These are phyloP conservation scores for Vigna trinervia DNA, from an alignment of 306 rosid species.

Conservation along the genomic window DNA sequence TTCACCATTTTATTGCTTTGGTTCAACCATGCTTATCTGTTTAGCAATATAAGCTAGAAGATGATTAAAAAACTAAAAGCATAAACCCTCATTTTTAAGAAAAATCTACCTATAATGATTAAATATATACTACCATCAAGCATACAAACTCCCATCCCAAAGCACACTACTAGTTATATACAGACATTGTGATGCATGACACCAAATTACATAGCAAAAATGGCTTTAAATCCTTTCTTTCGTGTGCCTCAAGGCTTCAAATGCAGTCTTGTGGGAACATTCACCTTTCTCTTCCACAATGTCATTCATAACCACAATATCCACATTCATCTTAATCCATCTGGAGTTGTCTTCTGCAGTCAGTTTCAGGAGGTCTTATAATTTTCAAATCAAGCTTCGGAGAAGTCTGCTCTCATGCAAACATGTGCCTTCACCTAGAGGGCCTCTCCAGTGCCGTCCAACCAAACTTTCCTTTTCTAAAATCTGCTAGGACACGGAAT, in stretches of 20 bases:
- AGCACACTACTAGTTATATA: slow-evolving; percentile 8
- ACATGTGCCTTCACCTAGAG: slow-evolving; percentile 55
- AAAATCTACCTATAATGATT: slow-evolving; percentile 20
- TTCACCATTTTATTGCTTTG: neutral
- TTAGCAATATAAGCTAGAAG: neutral
- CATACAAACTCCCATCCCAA: slow-evolving; percentile 9
- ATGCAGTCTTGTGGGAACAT: slow-evolving; percentile 3
- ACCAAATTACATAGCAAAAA: slow-evolving; percentile 37
- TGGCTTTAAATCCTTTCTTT: slow-evolving; percentile 32
- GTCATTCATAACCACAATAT: slow-evolving; percentile 33
- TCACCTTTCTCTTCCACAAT: slow-evolving; percentile 32
- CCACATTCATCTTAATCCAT: neutral
- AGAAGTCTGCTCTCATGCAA: slow-evolving; percentile 15
- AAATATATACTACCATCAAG: slow-evolving; percentile 20
- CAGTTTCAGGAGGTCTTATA: slow-evolving; percentile 13
- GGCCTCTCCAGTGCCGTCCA: slow-evolving; percentile 96
- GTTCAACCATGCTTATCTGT: neutral
- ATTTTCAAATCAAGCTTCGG: slow-evolving; percentile 14
- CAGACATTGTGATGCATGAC: neutral
- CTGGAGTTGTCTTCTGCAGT: slow-evolving; percentile 16
- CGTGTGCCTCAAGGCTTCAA: slow-evolving; percentile 26
- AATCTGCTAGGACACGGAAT: slow-evolving; percentile 80
- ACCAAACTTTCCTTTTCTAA: slow-evolving; percentile 86
- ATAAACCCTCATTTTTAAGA: slow-evolving; percentile 8
- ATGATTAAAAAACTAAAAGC: slow-evolving; percentile 1